Conservation (phyloP, 805 yeast genomes). For the Ogataea degrootiae region DNA sequence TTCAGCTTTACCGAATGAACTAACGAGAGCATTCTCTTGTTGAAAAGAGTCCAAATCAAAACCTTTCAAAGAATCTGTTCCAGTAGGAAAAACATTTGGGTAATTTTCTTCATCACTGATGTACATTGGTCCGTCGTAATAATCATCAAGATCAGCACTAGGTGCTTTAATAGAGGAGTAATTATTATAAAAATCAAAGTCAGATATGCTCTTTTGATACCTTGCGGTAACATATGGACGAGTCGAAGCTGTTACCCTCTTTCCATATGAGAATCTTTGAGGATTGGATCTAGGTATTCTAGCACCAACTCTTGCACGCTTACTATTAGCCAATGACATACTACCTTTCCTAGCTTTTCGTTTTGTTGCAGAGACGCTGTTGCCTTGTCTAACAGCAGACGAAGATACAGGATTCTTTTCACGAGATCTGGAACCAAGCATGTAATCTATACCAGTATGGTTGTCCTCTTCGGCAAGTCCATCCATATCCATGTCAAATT, state of each 20-base stretch:
- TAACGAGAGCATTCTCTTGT: too few relatives aligned
- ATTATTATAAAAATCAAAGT: too few relatives aligned
- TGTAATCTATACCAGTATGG: slow-evolving; percentile 23
- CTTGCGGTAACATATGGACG: too few relatives aligned
- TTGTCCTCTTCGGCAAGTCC: slow-evolving; percentile 26
- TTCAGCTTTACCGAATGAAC: too few relatives aligned
- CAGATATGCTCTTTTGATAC: too few relatives aligned
- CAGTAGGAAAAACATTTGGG: neutral
- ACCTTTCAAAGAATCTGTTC: too few relatives aligned
- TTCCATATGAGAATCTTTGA: too few relatives aligned
- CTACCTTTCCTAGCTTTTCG: neutral
- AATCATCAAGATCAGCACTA: neutral
- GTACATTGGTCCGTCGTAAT: neutral
- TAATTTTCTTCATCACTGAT: neutral
- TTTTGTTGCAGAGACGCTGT: neutral
- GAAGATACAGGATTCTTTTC: neutral
- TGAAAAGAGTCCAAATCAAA: too few relatives aligned
- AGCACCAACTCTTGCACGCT: too few relatives aligned
- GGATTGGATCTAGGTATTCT: too few relatives aligned
- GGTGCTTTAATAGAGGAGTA: neutral
- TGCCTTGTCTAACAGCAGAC: neutral
- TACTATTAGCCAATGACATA: neutral
- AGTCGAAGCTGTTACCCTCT: too few relatives aligned
- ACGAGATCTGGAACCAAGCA: slow-evolving; percentile 11
- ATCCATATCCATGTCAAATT: slow-evolving; percentile 2